Conservation (phyloP, 1,139 yeast species). For the Zygoascus hellenicus region DNA sequence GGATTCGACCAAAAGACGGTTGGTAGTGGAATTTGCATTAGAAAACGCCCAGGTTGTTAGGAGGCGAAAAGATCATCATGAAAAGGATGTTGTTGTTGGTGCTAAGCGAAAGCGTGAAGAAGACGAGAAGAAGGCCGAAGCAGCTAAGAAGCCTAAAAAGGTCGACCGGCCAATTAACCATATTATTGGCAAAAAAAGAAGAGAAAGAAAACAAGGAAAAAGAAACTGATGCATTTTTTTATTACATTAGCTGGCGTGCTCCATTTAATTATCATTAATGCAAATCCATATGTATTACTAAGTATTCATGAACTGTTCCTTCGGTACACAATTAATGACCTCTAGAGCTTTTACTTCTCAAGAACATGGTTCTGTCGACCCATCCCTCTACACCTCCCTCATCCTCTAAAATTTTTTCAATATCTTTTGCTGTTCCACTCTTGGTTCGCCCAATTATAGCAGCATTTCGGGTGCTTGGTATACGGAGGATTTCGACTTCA, state of each 20-base stretch:
- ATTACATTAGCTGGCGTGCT: background rate
- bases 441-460: constrained; percentile 67
- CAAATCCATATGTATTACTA: background rate
- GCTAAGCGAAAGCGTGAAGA: constrained; percentile 32
- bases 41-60: constrained; percentile 91
- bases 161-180: constrained; percentile 24
- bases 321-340: constrained; percentile 27
- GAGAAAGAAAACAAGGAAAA: constrained; percentile 18
- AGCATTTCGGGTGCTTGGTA: constrained; percentile 91
- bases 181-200: constrained; percentile 35
- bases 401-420: constrained; percentile 44
- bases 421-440: constrained; percentile 25
- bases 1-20: constrained; percentile 52
- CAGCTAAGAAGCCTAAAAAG: constrained; percentile 25
- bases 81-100: constrained; percentile 20
- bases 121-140: constrained; percentile 30
- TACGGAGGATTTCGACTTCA: constrained; percentile 80
- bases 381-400: constrained; percentile 92
- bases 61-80: constrained; percentile 63
- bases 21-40: constrained; percentile 92
- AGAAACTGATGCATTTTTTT: background rate
- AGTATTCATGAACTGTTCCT: too few species aligned
- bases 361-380: constrained; percentile 50
- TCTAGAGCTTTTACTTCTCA: constrained; percentile 32
- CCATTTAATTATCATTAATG: constrained; percentile 3